These are phyloP conservation scores for Nicotiana sylvestris DNA, from an alignment of 257 asterid species.

Conservation along the genomic window DNA sequence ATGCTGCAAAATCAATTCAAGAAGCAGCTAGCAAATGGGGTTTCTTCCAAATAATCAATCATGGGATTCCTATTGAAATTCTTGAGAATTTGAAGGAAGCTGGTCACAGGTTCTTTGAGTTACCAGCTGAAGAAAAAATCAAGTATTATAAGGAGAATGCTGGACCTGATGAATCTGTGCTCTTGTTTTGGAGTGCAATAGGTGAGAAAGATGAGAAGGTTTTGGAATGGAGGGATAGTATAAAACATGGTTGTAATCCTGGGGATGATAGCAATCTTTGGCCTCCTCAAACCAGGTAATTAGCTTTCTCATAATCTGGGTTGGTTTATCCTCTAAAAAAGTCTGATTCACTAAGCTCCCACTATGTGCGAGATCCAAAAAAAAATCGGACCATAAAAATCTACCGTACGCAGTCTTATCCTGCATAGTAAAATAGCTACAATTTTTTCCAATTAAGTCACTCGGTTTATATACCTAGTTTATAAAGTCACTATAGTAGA, in stretches of 20 bases:
- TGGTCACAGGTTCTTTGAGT: constrained; percentile 32
- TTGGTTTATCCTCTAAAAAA: too few relatives aligned
- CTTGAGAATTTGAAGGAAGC: constrained; percentile 38
- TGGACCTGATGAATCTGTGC: constrained; percentile 28
- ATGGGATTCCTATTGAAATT: constrained; percentile 43
- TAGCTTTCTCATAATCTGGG: too few relatives aligned
- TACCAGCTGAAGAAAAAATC: constrained; percentile 42
- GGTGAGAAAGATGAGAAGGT: constrained; percentile 28
- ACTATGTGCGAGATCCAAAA: too few relatives aligned
- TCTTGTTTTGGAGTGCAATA: constrained; percentile 14
- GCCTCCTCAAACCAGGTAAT: constrained; percentile 13
- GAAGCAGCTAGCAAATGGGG: constrained; percentile 49
- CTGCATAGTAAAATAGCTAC: too few relatives aligned
- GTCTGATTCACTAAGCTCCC: too few relatives aligned
- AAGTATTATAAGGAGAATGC: constrained; percentile 38
- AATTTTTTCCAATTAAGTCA: too few relatives aligned
- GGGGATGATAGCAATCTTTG: background rate
- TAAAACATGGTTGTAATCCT: constrained; percentile 29
- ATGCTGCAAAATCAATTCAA: constrained; percentile 24
- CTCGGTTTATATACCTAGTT: too few relatives aligned
- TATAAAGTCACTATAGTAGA: too few relatives aligned
- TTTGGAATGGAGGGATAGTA: constrained; percentile 55
- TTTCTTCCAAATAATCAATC: constrained; percentile 54
- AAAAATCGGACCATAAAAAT: too few relatives aligned
- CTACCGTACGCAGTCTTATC: too few relatives aligned